These are phyloP conservation scores for Candida glucosophila DNA, from an alignment of 1,139 yeast species.

Conservation along the genomic window DNA sequence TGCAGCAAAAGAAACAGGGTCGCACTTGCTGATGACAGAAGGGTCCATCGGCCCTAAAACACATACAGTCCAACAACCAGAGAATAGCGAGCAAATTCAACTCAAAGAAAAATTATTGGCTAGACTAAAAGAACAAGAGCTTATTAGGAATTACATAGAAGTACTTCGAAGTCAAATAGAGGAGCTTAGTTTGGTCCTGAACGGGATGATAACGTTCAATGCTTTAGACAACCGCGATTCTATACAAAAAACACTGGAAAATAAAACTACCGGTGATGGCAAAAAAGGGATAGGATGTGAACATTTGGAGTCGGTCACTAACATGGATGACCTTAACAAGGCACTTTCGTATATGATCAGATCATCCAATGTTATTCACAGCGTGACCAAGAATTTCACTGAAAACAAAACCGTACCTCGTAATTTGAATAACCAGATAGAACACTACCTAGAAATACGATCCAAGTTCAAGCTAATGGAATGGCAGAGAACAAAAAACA, in stretches of 20 bases:
- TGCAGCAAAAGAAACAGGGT: background rate
- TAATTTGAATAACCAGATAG: slow-evolving; percentile 27
- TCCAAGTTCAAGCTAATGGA: slow-evolving; percentile 16
- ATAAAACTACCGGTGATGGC: no score
- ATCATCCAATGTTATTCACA: slow-evolving; percentile 30
- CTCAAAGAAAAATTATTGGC: slow-evolving; percentile 27
- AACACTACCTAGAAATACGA: slow-evolving; percentile 23
- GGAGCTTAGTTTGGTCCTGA: slow-evolving; percentile 37
- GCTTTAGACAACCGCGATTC: no score
- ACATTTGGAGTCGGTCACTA: slow-evolving; percentile 33
- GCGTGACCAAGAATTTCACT: slow-evolving; percentile 26
- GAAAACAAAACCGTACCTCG: slow-evolving; percentile 5
- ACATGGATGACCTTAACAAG: slow-evolving; percentile 34
- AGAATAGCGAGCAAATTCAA: slow-evolving; percentile 10
- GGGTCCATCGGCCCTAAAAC: slow-evolving; percentile 1
- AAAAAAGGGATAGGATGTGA: slow-evolving; percentile 12
- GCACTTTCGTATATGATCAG: slow-evolving; percentile 33
- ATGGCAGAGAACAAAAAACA: no score
- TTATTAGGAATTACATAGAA: slow-evolving; percentile 37
- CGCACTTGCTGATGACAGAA: background rate
- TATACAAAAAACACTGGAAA: no score
- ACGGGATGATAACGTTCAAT: slow-evolving; percentile 39
- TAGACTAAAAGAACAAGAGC: slow-evolving; percentile 37
- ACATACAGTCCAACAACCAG: background rate
- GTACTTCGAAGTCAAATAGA: slow-evolving; percentile 37